These are phyloP conservation scores for Nicotiana sylvestris DNA, from an alignment of 257 asterid species.

Conservation along the genomic window DNA sequence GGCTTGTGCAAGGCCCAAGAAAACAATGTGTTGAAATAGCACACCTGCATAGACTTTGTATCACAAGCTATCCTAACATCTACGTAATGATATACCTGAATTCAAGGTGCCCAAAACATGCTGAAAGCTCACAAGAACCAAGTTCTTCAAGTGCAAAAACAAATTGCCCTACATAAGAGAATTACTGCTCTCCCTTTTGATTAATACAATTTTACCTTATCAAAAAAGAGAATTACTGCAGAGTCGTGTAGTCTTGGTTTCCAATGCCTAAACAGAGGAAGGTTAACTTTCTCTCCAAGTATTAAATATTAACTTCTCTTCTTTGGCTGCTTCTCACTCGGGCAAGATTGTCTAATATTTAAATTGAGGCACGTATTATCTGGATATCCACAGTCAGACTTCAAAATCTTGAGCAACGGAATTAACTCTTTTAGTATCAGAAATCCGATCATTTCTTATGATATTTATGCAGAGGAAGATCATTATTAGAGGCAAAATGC, in stretches of 20 bases:
- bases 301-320: not conserved
- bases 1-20: not conserved
- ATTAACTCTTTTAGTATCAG: not conserved
- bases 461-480: constrained; percentile 1
- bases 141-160: not conserved
- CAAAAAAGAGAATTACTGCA: not conserved
- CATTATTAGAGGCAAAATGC: not conserved
- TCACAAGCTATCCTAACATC: not conserved
- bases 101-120: not conserved
- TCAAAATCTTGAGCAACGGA: constrained; percentile 6
- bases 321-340: not conserved
- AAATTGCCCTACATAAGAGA: not conserved
- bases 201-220: no score
- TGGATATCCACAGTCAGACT: not conserved
- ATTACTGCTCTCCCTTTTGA: not conserved
- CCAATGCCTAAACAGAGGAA: not conserved
- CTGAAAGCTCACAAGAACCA: not conserved
- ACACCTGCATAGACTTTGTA: not conserved
- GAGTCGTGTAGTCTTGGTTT: not conserved
- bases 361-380: not conserved
- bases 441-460: not conserved
- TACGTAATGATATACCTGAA: not conserved
- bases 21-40: not conserved
- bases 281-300: not conserved
- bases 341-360: not conserved